Conservation (phyloP, 2,329 filamentous ascomycete species). For the Diaporthe ilicicola region DNA sequence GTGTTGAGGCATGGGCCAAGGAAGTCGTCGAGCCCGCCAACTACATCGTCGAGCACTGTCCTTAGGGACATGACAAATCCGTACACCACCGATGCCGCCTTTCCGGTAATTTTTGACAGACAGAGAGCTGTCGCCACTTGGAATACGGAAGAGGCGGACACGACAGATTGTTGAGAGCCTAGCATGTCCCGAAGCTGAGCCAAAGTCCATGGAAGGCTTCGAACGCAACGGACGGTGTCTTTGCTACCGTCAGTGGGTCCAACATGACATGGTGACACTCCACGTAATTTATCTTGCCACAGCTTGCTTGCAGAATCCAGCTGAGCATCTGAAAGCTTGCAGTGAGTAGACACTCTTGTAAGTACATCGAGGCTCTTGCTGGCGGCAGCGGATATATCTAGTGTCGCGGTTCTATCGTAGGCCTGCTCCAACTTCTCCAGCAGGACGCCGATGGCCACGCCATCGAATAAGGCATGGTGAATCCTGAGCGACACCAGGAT, state of each 20-base stretch:
- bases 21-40: constrained; percentile 24
- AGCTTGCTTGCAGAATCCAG: constrained; percentile 1
- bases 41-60: constrained; percentile 29
- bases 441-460: constrained; percentile 33
- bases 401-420: constrained; percentile 6
- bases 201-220: constrained; percentile 20
- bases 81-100: constrained; percentile 32
- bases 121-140: constrained; percentile 35
- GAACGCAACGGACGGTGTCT: constrained; percentile 8
- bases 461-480: constrained; percentile 39
- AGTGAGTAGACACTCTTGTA: constrained; percentile 21
- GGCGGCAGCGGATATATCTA: not conserved
- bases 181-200: constrained; percentile 28
- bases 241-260: constrained; percentile 17
- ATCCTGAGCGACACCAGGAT: constrained; percentile 34
- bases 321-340: constrained; percentile 4
- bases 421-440: constrained; percentile 32
- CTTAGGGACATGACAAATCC: constrained; percentile 36
- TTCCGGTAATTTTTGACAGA: constrained; percentile 32
- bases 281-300: constrained; percentile 25
- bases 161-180: not conserved
- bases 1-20: constrained; percentile 39
- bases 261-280: constrained; percentile 13
- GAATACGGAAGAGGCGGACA: constrained; percentile 33
- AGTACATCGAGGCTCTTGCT: constrained; percentile 14